These are phyloP conservation scores for Candida fluviatilis DNA, from an alignment of 805 yeast species.

Conservation along the genomic window DNA sequence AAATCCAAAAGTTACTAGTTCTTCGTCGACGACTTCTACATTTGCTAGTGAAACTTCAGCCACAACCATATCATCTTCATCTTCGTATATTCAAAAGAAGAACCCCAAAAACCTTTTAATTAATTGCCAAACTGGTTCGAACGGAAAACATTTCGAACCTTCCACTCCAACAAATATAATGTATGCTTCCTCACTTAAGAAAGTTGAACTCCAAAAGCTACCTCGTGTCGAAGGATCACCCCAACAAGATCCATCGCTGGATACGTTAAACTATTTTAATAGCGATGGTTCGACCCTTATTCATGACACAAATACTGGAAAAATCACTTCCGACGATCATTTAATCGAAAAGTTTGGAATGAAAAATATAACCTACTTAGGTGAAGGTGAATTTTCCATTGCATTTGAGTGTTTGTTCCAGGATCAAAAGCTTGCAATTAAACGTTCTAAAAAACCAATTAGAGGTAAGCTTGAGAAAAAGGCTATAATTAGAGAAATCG, in stretches of 20 bases:
- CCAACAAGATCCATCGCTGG: neutral
- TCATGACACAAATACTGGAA: neutral
- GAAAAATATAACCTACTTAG: constrained; percentile 61
- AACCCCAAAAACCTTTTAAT: neutral
- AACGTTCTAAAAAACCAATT: constrained; percentile 70
- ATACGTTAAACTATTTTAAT: constrained; percentile 3
- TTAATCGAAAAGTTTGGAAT: constrained; percentile 48
- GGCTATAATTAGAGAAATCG: constrained; percentile 71
- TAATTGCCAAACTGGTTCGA: neutral
- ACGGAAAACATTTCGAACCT: constrained; percentile 11
- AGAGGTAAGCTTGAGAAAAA: constrained; percentile 49
- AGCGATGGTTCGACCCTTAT: neutral
- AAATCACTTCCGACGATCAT: constrained; percentile 32
- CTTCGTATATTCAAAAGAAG: neutral
- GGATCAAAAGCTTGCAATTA: constrained; percentile 75
- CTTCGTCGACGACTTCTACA: constrained; percentile 1
- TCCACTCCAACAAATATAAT: constrained; percentile 14
- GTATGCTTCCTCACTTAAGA: neutral
- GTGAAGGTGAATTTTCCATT: constrained; percentile 84
- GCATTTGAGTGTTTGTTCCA: constrained; percentile 80
- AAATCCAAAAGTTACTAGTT: neutral
- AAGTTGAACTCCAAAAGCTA: neutral
- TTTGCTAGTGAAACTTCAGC: neutral
- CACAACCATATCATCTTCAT: constrained; percentile 1
- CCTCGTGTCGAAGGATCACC: neutral